phyloP scores from a whole-genome alignment of 768 basidiomycete genomes.

The Amanita rubescens region DNA sequence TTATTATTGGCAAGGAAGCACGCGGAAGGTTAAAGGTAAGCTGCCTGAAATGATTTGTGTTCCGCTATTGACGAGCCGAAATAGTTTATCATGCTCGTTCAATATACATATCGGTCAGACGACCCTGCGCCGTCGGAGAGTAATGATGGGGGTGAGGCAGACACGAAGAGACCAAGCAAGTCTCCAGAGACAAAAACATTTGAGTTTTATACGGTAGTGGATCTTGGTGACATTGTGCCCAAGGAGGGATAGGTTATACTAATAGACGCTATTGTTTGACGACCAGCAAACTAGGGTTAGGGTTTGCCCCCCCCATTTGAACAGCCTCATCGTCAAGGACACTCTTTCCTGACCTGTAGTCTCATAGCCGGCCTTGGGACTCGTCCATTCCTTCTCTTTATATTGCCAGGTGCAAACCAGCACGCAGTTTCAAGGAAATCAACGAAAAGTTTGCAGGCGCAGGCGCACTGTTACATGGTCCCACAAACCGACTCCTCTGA shows the following conservation, averaged over 20 bases:
- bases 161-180: conserved; percentile 34
- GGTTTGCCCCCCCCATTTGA: neutral
- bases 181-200: conserved; percentile 78
- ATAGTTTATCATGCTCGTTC: conserved; percentile 91
- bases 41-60: neutral
- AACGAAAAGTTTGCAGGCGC: neutral
- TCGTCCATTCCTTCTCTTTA: neutral
- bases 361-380: neutral
- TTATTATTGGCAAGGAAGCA: conserved; percentile 76
- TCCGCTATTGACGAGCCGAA: neutral
- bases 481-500: neutral
- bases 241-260: conserved; percentile 22
- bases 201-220: conserved; percentile 80
- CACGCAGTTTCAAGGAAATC: conserved; percentile 4
- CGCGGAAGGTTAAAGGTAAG: conserved; percentile 73
- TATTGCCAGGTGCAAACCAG: conserved; percentile 39
- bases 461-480: neutral
- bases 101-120: conserved; percentile 91
- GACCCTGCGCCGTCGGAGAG: conserved; percentile 66
- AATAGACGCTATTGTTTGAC: conserved; percentile 11
- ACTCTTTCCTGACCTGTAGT: neutral
- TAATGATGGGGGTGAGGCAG: conserved; percentile 34
- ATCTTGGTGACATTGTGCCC: conserved; percentile 65
- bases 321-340: neutral
- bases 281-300: conserved; percentile 8